Evolutionary conservation across 2,329 filamentous ascomycete species (phyloP).

Genomic region (Trichoderma asperellum): DNA sequence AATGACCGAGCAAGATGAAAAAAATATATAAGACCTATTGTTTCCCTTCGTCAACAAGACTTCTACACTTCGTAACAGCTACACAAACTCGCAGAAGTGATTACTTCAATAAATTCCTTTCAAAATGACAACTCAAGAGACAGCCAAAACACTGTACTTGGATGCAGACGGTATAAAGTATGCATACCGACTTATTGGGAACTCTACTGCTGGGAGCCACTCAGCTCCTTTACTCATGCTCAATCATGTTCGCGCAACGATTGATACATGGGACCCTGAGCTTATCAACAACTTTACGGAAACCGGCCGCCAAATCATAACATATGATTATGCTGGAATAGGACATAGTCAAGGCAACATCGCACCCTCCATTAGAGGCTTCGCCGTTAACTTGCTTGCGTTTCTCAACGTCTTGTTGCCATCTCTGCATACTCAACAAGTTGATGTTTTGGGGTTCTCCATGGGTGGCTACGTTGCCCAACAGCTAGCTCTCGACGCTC

Average conservation of each 20-base stretch:
- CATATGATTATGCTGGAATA: slow-evolving; percentile 33
- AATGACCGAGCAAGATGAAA: not conserved
- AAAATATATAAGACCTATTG: not conserved
- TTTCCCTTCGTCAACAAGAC: not conserved
- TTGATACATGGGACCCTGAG: slow-evolving; percentile 48
- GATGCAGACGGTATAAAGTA: slow-evolving; percentile 39
- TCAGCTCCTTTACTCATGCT: slow-evolving; percentile 38
- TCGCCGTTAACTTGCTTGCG: slow-evolving; percentile 9
- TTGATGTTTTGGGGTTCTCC: slow-evolving; percentile 55
- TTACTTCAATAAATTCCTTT: not conserved
- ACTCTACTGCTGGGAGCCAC: slow-evolving; percentile 36
- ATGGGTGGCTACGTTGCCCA: slow-evolving; percentile 55
- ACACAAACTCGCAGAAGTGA: not conserved
- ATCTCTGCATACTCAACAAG: slow-evolving; percentile 26
- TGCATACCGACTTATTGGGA: slow-evolving; percentile 42
- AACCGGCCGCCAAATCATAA: slow-evolving; percentile 47
- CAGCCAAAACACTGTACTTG: slow-evolving; percentile 37
- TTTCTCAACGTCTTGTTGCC: slow-evolving; percentile 11
- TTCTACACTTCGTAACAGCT: not conserved
- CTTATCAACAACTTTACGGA: slow-evolving; percentile 54
- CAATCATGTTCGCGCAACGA: slow-evolving; percentile 25
- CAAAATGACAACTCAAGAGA: slow-evolving; percentile 40
- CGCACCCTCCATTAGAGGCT: slow-evolving; percentile 3
- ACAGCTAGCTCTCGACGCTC: slow-evolving; percentile 47
- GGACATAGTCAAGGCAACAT: slow-evolving; percentile 5